Percentiles rank a stretch among this genome's conserved stretches.
Evolutionary conservation across 2,329 filamentous ascomycete species (phyloP).

Genomic region (Talaromyces sp.): DNA sequence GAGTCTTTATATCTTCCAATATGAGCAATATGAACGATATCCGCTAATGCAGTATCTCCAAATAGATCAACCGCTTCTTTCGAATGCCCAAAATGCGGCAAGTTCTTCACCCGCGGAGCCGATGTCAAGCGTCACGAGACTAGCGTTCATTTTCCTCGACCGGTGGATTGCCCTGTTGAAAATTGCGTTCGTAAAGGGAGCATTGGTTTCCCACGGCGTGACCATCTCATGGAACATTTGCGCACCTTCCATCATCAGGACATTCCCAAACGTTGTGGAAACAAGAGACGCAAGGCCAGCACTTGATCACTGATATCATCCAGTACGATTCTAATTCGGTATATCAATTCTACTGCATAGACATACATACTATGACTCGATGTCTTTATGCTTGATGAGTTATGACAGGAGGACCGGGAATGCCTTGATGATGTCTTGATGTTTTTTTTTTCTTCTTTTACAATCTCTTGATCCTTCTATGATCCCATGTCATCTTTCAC

Average conservation of each 20-base stretch:
- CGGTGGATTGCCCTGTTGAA: slow-evolving; percentile 41
- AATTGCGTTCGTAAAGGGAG: slow-evolving; percentile 43
- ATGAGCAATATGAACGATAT: not conserved
- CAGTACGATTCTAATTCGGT: not conserved
- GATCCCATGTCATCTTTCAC: not conserved
- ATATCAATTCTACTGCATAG: not conserved
- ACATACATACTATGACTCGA: not conserved
- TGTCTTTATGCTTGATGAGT: slow-evolving; percentile 5
- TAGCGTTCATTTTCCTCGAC: slow-evolving; percentile 43
- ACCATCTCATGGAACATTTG: slow-evolving; percentile 55
- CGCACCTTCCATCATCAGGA: slow-evolving; percentile 51
- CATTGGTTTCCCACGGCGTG: slow-evolving; percentile 52
- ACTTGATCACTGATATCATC: not conserved
- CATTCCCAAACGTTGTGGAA: slow-evolving; percentile 33
- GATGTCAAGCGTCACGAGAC: slow-evolving; percentile 48
- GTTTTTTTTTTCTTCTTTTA: not conserved
- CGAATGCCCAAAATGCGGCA: slow-evolving; percentile 30
- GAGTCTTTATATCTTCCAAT: not conserved
- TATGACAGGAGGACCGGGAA: not conserved
- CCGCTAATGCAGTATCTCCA: not conserved
- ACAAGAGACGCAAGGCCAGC: slow-evolving; percentile 6
- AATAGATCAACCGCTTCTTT: slow-evolving; percentile 29
- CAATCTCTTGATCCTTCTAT: not conserved
- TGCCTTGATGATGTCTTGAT: not conserved
- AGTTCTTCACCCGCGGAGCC: slow-evolving; percentile 43